Evolutionary conservation across 139 green algal genomes (phyloP), one percentile per base, ranked within the genome.

Genomic region (Gonium pectorale): DNA sequence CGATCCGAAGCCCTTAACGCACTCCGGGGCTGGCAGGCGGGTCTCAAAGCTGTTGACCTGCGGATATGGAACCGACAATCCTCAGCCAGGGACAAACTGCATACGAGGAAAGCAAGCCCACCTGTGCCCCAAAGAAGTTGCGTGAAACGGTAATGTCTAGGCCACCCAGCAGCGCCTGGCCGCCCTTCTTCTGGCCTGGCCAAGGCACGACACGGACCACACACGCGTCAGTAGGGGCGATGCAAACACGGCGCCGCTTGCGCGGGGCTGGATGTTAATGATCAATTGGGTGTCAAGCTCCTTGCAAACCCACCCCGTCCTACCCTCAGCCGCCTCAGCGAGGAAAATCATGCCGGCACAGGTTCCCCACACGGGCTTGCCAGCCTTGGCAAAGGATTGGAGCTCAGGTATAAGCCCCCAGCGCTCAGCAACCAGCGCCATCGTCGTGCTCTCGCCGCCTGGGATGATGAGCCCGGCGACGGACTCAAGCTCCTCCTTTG

Each of bases 271-370:
- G n/a, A n/a, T n/a, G n/a, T n/a, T n/a, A n/a, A n/a, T n/a, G n/a
- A n/a, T n/a, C n/a, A n/a, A n/a, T n/a, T n/a, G n/a, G n/a, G n/a
- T n/a, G n/a, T n/a, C n/a, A n/a, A n/a, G n/a, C n/a, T n/a, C n/a
- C n/a, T n/a, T n/a, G n/a, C n/a, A n/a, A n/a, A n/a, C n/a, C n/a
- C n/a, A n/a, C n/a, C n/a, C n/a, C n/a, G n/a, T n/a, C n/a, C n/a
- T 68, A 95, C 91, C 90, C 77, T 95, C 90, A 29, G 91, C 89
- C 4, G 68, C 51, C 79, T 98, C 93, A 7, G 97, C 97, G 7
- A 99, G 89, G 90, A 99, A 98, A 77, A 99, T 99, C 79, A 99
- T 95, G 24, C 97, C 97, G 11, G 97, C 97, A 83, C 97, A 99
- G 5, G 97, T 99, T 22, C 97, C 97, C 97, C 97, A 99, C 26